These are phyloP conservation scores for Ilex asprella DNA, from an alignment of 257 asterid genomes.

Conservation along the genomic window DNA sequence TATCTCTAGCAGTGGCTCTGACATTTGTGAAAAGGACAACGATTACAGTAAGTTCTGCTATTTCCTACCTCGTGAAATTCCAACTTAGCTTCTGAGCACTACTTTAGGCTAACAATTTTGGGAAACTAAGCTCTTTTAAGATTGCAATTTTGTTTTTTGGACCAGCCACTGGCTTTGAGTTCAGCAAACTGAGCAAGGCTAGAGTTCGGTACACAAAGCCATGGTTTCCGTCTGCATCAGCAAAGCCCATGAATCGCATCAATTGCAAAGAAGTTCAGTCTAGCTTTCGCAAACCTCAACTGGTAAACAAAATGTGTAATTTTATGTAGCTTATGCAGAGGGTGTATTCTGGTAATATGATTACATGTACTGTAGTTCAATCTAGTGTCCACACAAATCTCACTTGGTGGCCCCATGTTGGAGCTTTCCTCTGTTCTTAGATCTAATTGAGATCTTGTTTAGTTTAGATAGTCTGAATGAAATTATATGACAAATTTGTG, in stretches of 20 bases:
- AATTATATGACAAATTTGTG: no score
- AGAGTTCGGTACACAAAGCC: constrained; percentile 57
- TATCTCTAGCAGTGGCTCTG: constrained; percentile 75
- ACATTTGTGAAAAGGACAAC: constrained; percentile 44
- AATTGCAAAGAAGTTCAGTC: constrained; percentile 45
- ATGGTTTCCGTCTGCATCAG: constrained; percentile 49
- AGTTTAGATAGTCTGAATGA: no score
- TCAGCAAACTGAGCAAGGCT: constrained; percentile 65
- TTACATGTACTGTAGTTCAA: no score
- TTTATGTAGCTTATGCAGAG: no score
- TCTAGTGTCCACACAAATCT: no score
- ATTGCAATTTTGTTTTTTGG: constrained; percentile 10
- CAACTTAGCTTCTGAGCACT: no score
- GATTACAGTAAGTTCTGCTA: constrained; percentile 48
- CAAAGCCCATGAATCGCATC: constrained; percentile 44
- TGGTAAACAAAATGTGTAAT: no score
- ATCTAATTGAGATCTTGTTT: no score
- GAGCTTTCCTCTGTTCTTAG: no score
- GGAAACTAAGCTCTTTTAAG: not conserved
- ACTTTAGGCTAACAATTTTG: not conserved
- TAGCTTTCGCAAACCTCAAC: not conserved
- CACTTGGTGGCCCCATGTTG: no score
- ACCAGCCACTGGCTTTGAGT: constrained; percentile 58
- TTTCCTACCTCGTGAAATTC: not conserved
- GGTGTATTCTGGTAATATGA: no score